Evolutionary conservation across 306 rosid genomes (phyloP).

Genomic region (Benincasa hispida): DNA sequence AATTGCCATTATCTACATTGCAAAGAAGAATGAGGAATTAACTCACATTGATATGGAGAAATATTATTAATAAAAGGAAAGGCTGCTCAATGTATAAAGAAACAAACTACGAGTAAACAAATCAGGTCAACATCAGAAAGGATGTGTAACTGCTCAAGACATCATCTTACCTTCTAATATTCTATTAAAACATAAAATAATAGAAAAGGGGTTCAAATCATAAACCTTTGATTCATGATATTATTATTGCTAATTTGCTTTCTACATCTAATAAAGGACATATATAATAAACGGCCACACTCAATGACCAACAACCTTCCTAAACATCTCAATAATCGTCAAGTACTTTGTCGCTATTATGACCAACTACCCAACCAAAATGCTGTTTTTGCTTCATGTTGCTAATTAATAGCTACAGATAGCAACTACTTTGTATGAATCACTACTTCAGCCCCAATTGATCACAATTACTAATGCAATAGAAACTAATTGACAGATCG

Average conservation of each 20-base stretch:
- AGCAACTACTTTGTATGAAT: neutral
- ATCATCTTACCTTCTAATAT: too few relatives aligned
- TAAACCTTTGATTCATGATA: neutral
- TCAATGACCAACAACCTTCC: neutral
- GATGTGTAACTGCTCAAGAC: too few relatives aligned
- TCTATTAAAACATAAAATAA: too few relatives aligned
- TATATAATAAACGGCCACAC: neutral
- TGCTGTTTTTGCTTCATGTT: neutral
- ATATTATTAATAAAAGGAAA: neutral
- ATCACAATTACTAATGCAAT: neutral
- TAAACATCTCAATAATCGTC: neutral
- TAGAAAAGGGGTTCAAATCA: too few relatives aligned
- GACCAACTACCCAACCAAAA: neutral
- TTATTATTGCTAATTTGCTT: neutral
- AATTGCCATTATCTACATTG: conserved; percentile 63
- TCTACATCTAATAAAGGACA: neutral
- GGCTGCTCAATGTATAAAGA: neutral
- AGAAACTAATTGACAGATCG: neutral
- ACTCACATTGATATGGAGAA: neutral
- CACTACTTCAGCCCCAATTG: neutral
- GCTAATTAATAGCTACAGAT: neutral
- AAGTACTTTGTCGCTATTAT: neutral
- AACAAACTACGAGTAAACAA: neutral
- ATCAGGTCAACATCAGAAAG: neutral
- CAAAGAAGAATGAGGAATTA: neutral